A percentile compares a stretch with the other conserved stretches of the same genome.
Conservation (phyloP, 2,329 filamentous ascomycete genomes). For the Pseudogymnoascus sp. region DNA sequence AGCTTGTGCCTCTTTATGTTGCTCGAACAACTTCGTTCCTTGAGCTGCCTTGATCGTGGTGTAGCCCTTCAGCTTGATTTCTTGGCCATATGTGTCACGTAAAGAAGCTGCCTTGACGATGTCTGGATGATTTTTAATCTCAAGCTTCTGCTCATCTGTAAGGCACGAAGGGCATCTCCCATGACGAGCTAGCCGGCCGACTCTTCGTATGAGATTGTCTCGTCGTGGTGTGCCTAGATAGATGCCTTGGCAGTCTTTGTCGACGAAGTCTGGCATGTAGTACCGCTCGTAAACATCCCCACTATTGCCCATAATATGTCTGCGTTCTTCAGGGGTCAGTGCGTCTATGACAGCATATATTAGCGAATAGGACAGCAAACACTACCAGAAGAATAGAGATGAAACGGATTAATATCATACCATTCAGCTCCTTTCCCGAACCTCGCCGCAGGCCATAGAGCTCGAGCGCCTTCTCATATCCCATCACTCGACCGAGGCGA, state of each 20-base stretch:
- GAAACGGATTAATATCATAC: conserved; percentile 14
- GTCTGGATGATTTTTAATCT: conserved; percentile 17
- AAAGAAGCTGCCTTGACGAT: conserved; percentile 14
- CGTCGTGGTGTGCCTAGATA: conserved; percentile 16
- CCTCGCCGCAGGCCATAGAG: conserved; percentile 23
- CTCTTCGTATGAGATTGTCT: conserved; percentile 14
- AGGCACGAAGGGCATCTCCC: conserved; percentile 13
- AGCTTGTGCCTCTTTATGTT: conserved; percentile 15
- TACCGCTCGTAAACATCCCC: conserved; percentile 17
- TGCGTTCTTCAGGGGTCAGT: conserved; percentile 18
- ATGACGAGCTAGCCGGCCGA: conserved; percentile 15
- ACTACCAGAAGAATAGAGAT: background rate
- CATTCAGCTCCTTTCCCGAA: conserved; percentile 23
- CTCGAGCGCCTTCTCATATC: conserved; percentile 21
- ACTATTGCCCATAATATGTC: conserved; percentile 17
- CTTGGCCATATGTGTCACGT: conserved; percentile 7
- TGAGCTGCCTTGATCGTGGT: conserved; percentile 18
- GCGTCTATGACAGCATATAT: conserved; percentile 14
- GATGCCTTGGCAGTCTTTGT: conserved; percentile 18
- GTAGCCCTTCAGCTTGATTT: conserved; percentile 18
- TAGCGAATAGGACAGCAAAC: conserved; percentile 7
- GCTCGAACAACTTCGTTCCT: conserved; percentile 12
- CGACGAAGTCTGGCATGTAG: conserved; percentile 19
- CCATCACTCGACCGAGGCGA: conserved; percentile 28
- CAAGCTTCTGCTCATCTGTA: conserved; percentile 16